Evolutionary conservation across 352 stramenopile genomes (phyloP), one percentile per base, ranked within the genome.

Genomic region (Pythium pyrilobum): DNA sequence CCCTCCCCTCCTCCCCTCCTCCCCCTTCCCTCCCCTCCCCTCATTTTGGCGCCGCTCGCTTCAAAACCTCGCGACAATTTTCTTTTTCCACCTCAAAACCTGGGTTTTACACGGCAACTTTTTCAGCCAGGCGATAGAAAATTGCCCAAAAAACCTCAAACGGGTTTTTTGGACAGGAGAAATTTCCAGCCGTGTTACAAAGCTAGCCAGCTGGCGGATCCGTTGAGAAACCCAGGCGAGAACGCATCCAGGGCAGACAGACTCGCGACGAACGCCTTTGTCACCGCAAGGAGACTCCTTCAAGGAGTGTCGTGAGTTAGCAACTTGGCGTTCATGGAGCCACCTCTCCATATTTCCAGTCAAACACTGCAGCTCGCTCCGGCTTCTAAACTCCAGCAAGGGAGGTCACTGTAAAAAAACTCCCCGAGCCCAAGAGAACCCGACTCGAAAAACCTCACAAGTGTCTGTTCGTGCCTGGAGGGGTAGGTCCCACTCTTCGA

Each of bases 71-170:
- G 33, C 12, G 9, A 29, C 9, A 6, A n/a, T 21, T 12, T 33
- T 56, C 47, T 57, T 63, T 63, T 63, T 63, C 33, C 46, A 56
- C 56, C 56, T 50, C 40, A 33, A 15, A 39, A 33, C 12, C 15
- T 18, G 46, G 47, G 55, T 52, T 51, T 52, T 60, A 42, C 46
- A 18, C 21, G n/a, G 21, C 25, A 6, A 23, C 9, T n/a, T 31
- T 3, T 49, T 36, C 13, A 29, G 13, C 39, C 39, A 32, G 8
- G 13, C 24, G 6, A n/a, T 13, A 28, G 28, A 48, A 29, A 21
- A 42, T 52, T 52, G 20, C 9, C 18, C 20, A 46, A 37, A 60
- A 43, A 60, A 63, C 56, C 56, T 63, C 29, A 34, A 39, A 39
- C 41, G 28, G 44, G 32, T 32, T 41, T 51, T 56, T 56, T 63